Conservation (phyloP, 2,329 filamentous ascomycete species). For the Hypoxylon sp. region DNA sequence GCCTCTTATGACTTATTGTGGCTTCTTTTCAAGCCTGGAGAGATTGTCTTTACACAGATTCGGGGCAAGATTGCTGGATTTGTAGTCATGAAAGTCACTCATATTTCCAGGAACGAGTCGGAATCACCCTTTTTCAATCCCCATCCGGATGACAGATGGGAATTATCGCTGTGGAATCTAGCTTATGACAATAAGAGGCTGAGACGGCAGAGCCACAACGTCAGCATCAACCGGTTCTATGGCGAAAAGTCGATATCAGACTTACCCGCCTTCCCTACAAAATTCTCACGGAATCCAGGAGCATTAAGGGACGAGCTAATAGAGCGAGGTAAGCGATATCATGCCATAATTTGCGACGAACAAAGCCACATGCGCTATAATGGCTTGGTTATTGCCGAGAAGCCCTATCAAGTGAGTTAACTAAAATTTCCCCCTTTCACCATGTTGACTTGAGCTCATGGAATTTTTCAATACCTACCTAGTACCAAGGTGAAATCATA, state of each 20-base stretch:
- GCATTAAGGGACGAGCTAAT: not conserved
- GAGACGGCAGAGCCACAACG: not conserved
- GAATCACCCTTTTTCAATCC: not conserved
- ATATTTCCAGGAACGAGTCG: not conserved
- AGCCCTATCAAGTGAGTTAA: not conserved
- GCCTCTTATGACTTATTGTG: conserved; percentile 1
- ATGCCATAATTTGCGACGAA: not conserved
- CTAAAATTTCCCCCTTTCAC: too few species aligned
- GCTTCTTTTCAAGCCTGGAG: conserved; percentile 1
- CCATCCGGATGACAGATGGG: not conserved
- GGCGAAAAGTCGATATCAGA: conserved; percentile 3
- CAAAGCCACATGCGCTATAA: conserved; percentile 3
- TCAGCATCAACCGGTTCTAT: not conserved
- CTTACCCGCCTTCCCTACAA: not conserved
- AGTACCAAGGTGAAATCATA: conserved; percentile 3
- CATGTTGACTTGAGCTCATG: not conserved
- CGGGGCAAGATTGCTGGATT: conserved; percentile 1
- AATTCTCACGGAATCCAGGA: not conserved
- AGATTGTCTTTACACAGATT: conserved; percentile 2
- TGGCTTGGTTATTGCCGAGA: not conserved
- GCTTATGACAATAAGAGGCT: conserved; percentile 3
- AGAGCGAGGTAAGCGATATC: not conserved
- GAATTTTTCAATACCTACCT: not conserved
- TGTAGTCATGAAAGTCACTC: conserved; percentile 1
- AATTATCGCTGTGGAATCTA: not conserved